Conservation (phyloP, 2,329 filamentous ascomycete species). For the Metarhizium guizhouense region DNA sequence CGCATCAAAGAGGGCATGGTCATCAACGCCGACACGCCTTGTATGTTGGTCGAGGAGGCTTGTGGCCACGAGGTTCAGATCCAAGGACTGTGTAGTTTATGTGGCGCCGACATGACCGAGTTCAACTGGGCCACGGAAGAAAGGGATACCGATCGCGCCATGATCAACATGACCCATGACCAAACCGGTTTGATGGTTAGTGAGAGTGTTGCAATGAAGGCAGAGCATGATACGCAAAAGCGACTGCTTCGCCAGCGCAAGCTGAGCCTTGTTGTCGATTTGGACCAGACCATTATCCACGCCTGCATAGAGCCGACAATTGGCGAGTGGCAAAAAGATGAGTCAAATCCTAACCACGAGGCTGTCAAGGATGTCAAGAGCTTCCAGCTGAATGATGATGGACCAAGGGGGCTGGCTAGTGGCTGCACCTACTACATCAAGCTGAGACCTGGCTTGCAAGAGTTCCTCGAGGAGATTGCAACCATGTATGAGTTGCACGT, state of each 20-base stretch:
- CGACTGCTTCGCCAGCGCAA: conserved; percentile 73
- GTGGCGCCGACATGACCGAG: conserved; percentile 94
- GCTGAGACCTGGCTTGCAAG: conserved; percentile 74
- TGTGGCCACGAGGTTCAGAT: conserved; percentile 90
- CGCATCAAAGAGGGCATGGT: conserved; percentile 59
- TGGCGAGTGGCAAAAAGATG: conserved; percentile 88
- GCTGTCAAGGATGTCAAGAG: conserved; percentile 80
- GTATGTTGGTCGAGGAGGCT: conserved; percentile 76
- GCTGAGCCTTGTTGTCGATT: conserved; percentile 87
- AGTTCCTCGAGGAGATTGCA: conserved; percentile 71
- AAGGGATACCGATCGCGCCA: conserved; percentile 74
- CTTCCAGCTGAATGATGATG: conserved; percentile 86
- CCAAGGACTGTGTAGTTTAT: conserved; percentile 81
- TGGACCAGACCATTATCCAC: conserved; percentile 98
- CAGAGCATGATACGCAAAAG: conserved; percentile 79
- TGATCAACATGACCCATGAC: conserved; percentile 91
- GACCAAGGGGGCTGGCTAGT: conserved; percentile 55
- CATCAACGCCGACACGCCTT: conserved; percentile 48
- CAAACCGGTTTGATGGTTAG: conserved; percentile 83
- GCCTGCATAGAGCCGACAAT: conserved; percentile 95
- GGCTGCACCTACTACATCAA: conserved; percentile 99
- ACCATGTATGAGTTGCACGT: conserved; percentile 90
- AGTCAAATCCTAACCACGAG: conserved; percentile 80
- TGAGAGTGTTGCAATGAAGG: conserved; percentile 65
- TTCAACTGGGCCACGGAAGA: conserved; percentile 74